These are phyloP conservation scores for Iris pallida DNA, from an alignment of 116 monocot genomes.

Conservation along the genomic window DNA sequence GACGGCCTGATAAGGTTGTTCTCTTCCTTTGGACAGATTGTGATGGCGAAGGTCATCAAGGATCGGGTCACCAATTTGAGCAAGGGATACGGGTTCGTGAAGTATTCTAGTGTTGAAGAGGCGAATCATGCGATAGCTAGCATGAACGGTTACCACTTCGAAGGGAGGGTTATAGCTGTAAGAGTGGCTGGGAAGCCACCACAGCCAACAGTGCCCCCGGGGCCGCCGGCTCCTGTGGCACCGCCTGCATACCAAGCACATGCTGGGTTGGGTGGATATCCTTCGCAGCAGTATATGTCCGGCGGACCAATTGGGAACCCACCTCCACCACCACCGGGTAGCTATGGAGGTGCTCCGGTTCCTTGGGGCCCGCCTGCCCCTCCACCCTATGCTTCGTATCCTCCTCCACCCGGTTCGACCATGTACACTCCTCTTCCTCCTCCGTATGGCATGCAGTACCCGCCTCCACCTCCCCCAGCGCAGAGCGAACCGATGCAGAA, in stretches of 20 bases:
- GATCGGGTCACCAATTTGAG: conserved; percentile 39
- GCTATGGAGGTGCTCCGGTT: conserved; percentile 43
- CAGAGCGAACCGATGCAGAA: conserved; percentile 41
- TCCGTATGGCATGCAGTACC: conserved; percentile 46
- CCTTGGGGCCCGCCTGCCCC: conserved; percentile 65
- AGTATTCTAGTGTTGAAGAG: conserved; percentile 28
- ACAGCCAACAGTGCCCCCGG: conserved; percentile 62
- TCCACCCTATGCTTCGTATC: conserved; percentile 53
- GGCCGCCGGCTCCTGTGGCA: conserved; percentile 41
- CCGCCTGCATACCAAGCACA: conserved; percentile 36
- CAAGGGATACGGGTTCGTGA: conserved; percentile 59
- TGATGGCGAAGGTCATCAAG: conserved; percentile 44
- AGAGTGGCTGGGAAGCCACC: conserved; percentile 68
- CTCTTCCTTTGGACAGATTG: conserved; percentile 39
- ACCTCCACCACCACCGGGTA: conserved; percentile 52
- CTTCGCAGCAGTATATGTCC: conserved; percentile 59
- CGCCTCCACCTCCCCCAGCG: conserved; percentile 42
- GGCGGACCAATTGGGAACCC: conserved; percentile 32
- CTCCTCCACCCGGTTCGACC: conserved; percentile 60
- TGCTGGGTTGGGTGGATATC: conserved; percentile 48
- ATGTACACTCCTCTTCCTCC: conserved; percentile 56
- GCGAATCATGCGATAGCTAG: conserved; percentile 28
- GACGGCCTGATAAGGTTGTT: conserved; percentile 34
- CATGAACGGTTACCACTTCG: conserved; percentile 41
- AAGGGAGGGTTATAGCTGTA: conserved; percentile 43